A percentile compares a stretch with the other conserved stretches of the same genome.
Conservation (phyloP, 2,329 filamentous ascomycete genomes). For the Cladobotryum protrusum region DNA sequence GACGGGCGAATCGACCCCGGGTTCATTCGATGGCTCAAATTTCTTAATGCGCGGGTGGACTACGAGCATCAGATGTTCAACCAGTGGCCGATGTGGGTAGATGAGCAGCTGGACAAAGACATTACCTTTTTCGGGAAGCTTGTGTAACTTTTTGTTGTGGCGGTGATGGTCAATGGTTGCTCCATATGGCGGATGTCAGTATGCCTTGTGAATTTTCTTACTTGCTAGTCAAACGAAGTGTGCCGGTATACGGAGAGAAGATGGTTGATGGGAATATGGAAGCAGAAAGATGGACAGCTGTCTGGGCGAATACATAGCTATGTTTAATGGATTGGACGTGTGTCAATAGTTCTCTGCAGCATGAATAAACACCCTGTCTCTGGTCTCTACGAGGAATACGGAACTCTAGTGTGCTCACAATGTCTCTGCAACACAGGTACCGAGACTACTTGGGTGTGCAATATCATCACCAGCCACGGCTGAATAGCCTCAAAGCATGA, state of each 20-base stretch:
- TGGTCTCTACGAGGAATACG: slow-evolving; percentile 1
- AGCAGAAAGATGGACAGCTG: background rate
- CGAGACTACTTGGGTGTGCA: too few species aligned
- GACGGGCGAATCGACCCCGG: slow-evolving; percentile 33
- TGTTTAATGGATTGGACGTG: background rate
- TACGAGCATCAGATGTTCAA: slow-evolving; percentile 41
- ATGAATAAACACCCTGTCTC: background rate
- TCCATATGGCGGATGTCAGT: too few species aligned
- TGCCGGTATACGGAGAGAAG: too few species aligned
- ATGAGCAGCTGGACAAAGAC: slow-evolving; percentile 42
- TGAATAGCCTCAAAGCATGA: too few species aligned
- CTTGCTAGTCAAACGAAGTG: background rate
- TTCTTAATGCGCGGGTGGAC: slow-evolving; percentile 43
- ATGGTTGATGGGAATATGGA: background rate
- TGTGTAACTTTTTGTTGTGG: background rate
- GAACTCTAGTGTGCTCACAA: background rate
- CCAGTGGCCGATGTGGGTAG: slow-evolving; percentile 50
- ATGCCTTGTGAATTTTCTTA: background rate
- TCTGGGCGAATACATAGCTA: too few species aligned
- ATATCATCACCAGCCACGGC: too few species aligned
- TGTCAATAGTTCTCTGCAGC: background rate
- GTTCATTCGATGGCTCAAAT: slow-evolving; percentile 44
- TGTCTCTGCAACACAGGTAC: too few species aligned
- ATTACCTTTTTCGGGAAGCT: slow-evolving; percentile 38
- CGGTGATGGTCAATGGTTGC: too few species aligned